Conservation (phyloP, 208 protist species). For the Borovskyia barvae region DNA sequence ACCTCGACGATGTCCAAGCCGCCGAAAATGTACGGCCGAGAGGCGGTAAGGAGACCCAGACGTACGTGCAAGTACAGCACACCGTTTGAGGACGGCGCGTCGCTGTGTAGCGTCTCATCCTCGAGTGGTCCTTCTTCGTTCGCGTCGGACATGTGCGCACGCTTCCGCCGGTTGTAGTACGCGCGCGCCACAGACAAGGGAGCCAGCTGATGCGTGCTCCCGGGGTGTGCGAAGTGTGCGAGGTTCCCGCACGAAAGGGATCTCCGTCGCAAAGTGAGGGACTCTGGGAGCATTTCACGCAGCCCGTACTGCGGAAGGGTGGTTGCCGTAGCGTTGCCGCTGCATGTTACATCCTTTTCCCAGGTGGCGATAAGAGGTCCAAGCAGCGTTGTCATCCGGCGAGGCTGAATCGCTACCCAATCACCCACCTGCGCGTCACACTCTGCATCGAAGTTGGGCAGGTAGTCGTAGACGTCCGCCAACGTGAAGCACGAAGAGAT, state of each 20-base stretch:
- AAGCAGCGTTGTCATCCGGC: conserved; percentile 42
- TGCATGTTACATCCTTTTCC: conserved; percentile 17
- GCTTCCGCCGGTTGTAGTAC: conserved; percentile 23
- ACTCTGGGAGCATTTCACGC: conserved; percentile 21
- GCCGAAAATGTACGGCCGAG: conserved; percentile 66
- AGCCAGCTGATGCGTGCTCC: conserved; percentile 5
- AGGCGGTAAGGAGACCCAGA: conserved; percentile 71
- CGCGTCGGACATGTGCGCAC: conserved; percentile 10
- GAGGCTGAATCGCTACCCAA: conserved; percentile 74
- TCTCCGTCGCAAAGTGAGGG: conserved; percentile 17
- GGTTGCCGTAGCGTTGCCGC: neutral
- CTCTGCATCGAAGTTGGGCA: conserved; percentile 69
- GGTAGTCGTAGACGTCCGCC: conserved; percentile 44
- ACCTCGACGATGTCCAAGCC: conserved; percentile 60
- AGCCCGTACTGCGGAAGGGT: conserved; percentile 19
- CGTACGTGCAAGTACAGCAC: conserved; percentile 69
- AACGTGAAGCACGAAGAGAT: conserved; percentile 29
- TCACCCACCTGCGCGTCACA: conserved; percentile 73
- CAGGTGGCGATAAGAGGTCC: conserved; percentile 51
- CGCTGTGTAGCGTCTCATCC: neutral
- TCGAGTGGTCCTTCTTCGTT: neutral
- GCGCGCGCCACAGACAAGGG: conserved; percentile 20
- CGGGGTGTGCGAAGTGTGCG: neutral
- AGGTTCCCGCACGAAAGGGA: conserved; percentile 10
- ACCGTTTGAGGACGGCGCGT: conserved; percentile 10